These are phyloP conservation scores for Eutrema salsugineum DNA, from an alignment of 441 rosid species.

Conservation along the genomic window DNA sequence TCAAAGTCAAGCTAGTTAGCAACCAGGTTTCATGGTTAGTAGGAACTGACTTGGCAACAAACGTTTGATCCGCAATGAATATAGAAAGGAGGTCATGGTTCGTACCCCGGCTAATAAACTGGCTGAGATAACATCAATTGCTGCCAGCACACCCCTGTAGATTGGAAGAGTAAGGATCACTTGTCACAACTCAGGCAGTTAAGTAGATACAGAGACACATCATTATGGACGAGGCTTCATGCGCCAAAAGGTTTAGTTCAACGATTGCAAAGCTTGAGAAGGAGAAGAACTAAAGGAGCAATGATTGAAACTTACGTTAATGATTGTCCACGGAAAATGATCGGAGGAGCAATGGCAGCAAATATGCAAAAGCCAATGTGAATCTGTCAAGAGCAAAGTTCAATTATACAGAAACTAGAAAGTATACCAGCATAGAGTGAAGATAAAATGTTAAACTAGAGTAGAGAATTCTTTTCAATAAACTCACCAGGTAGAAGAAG, in stretches of 20 bases:
- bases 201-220: neutral
- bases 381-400: conserved; percentile 43
- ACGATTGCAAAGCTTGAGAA: neutral
- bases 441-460: neutral
- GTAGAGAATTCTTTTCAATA: neutral
- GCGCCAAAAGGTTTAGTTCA: neutral
- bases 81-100: conserved; percentile 5
- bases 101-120: conserved; percentile 79
- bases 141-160: conserved; percentile 87
- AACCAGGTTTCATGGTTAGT: neutral
- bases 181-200: neutral
- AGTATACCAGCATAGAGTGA: neutral
- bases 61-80: neutral
- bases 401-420: neutral
- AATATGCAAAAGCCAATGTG: conserved; percentile 86
- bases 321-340: conserved; percentile 87
- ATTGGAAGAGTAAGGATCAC: neutral
- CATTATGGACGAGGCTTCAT: neutral
- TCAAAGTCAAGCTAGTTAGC: conserved; percentile 15
- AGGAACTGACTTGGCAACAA: neutral
- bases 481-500: conserved; percentile 88
- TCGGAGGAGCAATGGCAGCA: conserved; percentile 96
- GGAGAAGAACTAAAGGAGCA: neutral
- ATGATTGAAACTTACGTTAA: conserved; percentile 66
- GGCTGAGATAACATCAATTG: conserved; percentile 69